These are phyloP conservation scores for Gautieria morchelliformis DNA, from an alignment of 768 basidiomycete genomes.

Conservation along the genomic window DNA sequence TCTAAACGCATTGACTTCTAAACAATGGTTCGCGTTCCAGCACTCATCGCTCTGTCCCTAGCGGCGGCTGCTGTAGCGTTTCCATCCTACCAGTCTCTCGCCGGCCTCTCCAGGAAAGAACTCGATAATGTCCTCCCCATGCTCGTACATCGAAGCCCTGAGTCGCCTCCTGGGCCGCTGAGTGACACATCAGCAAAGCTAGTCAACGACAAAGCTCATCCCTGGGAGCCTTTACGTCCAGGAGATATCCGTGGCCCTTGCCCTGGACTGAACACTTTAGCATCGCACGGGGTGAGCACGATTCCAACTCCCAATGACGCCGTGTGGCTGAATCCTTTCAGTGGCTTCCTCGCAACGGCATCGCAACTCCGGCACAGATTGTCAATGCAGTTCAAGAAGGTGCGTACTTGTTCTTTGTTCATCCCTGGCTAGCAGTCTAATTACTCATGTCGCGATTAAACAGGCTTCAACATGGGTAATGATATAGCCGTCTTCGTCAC, in stretches of 20 bases:
- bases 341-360: conserved; percentile 5
- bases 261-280: conserved; percentile 8
- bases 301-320: not conserved
- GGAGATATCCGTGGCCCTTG: conserved; percentile 5
- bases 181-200: not conserved
- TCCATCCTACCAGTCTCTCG: conserved; percentile 1
- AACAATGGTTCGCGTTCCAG: no score
- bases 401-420: not conserved
- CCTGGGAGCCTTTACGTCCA: not conserved
- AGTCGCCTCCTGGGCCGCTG: not conserved
- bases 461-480: conserved; percentile 9
- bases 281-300: conserved; percentile 3
- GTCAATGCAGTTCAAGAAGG: conserved; percentile 7
- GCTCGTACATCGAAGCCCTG: not conserved
- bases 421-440: not conserved
- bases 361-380: conserved; percentile 7
- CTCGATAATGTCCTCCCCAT: not conserved
- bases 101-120: not conserved
- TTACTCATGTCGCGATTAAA: not conserved
- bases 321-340: not conserved
- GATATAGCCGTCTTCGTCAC: not conserved
- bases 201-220: conserved; percentile 6
- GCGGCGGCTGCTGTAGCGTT: not conserved
- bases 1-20: no score
- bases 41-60: no score